phyloP scores from a whole-genome alignment of 305 asterid species.

The Fraxinus xanthoxyloides region DNA sequence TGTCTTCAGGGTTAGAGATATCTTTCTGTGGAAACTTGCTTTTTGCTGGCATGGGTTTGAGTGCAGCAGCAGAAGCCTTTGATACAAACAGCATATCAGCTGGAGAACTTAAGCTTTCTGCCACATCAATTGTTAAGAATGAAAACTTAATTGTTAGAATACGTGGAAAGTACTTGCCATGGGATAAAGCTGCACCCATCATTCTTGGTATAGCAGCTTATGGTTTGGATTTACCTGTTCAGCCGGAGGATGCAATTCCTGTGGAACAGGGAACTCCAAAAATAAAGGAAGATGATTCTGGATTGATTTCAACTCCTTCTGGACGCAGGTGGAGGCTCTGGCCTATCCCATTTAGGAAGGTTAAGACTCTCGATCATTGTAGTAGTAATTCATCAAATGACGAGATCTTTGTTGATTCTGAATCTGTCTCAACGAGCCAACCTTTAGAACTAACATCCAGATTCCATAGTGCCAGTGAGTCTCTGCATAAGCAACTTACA shows the following conservation, averaged over 20 bases:
- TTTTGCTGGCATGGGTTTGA: conserved; percentile 66
- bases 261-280: conserved; percentile 44
- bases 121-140: conserved; percentile 41
- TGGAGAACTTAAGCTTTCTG: conserved; percentile 59
- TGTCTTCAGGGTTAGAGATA: conserved; percentile 58
- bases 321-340: conserved; percentile 88
- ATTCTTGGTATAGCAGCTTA: conserved; percentile 70
- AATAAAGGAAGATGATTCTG: conserved; percentile 42
- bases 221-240: conserved; percentile 52
- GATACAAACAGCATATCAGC: conserved; percentile 49
- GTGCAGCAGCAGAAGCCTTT: conserved; percentile 67
- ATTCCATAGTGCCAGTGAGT: conserved; percentile 32
- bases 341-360: conserved; percentile 83
- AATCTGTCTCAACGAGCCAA: conserved; percentile 42
- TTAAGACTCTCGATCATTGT: conserved; percentile 63
- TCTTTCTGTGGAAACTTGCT: conserved; percentile 71
- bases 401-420: conserved; percentile 59
- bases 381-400: conserved; percentile 50
- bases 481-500: conserved; percentile 61
- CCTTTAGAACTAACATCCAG: conserved; percentile 33
- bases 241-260: conserved; percentile 40
- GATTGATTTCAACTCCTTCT: conserved; percentile 44
- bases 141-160: conserved; percentile 31
- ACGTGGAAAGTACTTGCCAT: conserved; percentile 62
- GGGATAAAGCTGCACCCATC: conserved; percentile 76